phyloP scores from a whole-genome alignment of 495 filamentous ascomycete genomes.

The Penicillium verhagenii region DNA sequence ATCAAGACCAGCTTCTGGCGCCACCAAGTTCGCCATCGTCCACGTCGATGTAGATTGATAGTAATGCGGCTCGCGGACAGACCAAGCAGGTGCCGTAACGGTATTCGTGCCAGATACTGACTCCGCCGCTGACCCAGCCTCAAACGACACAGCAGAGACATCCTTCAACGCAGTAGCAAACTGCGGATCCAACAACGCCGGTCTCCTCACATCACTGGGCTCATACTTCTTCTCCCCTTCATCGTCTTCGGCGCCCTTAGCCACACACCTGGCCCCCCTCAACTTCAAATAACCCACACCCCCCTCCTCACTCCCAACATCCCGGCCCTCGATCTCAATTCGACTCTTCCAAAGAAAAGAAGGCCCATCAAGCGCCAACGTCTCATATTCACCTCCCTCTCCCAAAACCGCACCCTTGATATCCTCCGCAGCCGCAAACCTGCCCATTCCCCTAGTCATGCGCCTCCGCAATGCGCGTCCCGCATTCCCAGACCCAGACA shows the following conservation, averaged over 20 bases:
- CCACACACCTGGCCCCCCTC: conserved; percentile 53
- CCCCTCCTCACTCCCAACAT: conserved; percentile 62
- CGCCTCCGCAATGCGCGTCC: conserved; percentile 48
- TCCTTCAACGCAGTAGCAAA: conserved; percentile 37
- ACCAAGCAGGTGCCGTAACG: conserved; percentile 13
- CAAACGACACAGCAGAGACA: conserved; percentile 4
- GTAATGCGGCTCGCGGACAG: conserved; percentile 13
- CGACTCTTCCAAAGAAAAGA: conserved; percentile 63
- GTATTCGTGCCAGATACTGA: neutral
- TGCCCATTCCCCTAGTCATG: conserved; percentile 60
- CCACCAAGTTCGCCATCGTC: conserved; percentile 46
- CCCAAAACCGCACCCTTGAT: conserved; percentile 70
- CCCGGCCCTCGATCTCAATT: conserved; percentile 62
- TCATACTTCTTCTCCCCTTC: conserved; percentile 32
- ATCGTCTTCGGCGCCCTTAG: conserved; percentile 42
- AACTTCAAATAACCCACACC: conserved; percentile 68
- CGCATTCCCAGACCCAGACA: conserved; percentile 40
- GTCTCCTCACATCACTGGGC: conserved; percentile 38
- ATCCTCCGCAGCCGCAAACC: conserved; percentile 61
- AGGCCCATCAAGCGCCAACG: conserved; percentile 81
- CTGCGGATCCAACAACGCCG: conserved; percentile 43
- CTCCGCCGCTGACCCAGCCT: neutral
- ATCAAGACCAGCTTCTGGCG: conserved; percentile 37
- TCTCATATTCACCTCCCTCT: conserved; percentile 97
- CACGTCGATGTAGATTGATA: conserved; percentile 26